phyloP scores from a whole-genome alignment of 129 eudicot genomes.

The Pseudognaphalium luteoalbum region DNA sequence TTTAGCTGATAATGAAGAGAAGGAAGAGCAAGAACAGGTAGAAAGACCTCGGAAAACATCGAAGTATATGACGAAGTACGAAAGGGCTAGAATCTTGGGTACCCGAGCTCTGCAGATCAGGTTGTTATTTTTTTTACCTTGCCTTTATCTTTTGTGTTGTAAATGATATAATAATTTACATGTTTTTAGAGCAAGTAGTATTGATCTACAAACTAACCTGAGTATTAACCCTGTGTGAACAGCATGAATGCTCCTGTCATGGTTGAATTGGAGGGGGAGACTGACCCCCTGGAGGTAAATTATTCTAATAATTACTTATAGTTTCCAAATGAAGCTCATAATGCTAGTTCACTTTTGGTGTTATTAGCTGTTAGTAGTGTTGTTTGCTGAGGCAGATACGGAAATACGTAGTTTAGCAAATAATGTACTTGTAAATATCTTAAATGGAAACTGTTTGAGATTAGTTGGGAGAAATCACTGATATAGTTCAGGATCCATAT shows the following conservation, averaged over 20 bases:
- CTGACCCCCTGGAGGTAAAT: conserved; percentile 96
- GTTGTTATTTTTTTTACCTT: conserved; percentile 28
- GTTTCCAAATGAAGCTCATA: background rate
- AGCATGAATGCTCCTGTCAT: conserved; percentile 99
- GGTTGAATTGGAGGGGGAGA: conserved; percentile 98
- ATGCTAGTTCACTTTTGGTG: background rate
- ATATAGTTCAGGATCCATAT: background rate
- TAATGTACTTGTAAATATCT: background rate
- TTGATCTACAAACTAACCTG: conserved; percentile 2
- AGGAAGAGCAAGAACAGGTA: conserved; percentile 51
- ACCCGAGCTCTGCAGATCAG: conserved; percentile 96
- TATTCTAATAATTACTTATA: conserved; percentile 1
- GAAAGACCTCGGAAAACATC: conserved; percentile 85
- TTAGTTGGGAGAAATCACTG: background rate
- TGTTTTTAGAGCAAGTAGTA: background rate
- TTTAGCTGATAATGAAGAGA: conserved; percentile 67
- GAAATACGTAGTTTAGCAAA: background rate
- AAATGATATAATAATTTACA: background rate
- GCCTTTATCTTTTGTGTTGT: background rate
- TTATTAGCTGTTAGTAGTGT: background rate
- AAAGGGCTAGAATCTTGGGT: conserved; percentile 94
- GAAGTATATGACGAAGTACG: conserved; percentile 91
- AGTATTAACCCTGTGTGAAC: conserved; percentile 15
- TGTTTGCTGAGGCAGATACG: background rate
- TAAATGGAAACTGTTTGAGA: background rate